phyloP scores from a whole-genome alignment of 139 green algal genomes.

The Chloropicon primus region DNA sequence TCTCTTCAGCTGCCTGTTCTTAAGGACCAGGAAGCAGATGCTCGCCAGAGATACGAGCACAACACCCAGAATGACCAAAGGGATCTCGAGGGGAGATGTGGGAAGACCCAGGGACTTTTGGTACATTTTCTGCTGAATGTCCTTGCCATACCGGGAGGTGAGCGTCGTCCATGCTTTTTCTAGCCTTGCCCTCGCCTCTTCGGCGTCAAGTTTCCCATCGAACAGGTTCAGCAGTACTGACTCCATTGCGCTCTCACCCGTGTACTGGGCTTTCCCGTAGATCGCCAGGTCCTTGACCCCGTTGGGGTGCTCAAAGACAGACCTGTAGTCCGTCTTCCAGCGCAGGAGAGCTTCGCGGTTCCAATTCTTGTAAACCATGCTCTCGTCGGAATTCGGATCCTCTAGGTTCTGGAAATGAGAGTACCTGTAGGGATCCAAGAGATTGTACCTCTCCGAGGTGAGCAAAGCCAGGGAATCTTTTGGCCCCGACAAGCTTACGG shows the following conservation, averaged over 20 bases:
- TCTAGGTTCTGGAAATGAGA: neutral
- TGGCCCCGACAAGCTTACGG: neutral
- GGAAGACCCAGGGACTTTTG: neutral
- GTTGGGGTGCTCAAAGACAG: neutral
- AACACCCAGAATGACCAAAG: neutral
- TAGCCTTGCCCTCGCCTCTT: neutral
- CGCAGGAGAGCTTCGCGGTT: neutral
- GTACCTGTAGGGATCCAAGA: neutral
- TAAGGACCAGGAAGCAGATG: neutral
- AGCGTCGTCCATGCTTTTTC: neutral
- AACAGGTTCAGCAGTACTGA: neutral
- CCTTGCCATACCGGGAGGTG: neutral
- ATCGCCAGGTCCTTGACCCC: neutral
- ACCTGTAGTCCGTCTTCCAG: neutral
- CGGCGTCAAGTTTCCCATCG: neutral
- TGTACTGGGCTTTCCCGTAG: neutral
- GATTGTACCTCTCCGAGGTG: neutral
- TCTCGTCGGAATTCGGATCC: neutral
- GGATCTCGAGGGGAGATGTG: neutral
- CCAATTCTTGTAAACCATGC: neutral
- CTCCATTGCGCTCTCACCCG: neutral
- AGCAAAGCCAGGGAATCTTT: neutral
- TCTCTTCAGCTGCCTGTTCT: neutral
- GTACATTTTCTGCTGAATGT: neutral
- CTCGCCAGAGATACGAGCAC: neutral